These are phyloP conservation scores for Pythium angustatum DNA, from an alignment of 352 stramenopile genomes.

Conservation along the genomic window DNA sequence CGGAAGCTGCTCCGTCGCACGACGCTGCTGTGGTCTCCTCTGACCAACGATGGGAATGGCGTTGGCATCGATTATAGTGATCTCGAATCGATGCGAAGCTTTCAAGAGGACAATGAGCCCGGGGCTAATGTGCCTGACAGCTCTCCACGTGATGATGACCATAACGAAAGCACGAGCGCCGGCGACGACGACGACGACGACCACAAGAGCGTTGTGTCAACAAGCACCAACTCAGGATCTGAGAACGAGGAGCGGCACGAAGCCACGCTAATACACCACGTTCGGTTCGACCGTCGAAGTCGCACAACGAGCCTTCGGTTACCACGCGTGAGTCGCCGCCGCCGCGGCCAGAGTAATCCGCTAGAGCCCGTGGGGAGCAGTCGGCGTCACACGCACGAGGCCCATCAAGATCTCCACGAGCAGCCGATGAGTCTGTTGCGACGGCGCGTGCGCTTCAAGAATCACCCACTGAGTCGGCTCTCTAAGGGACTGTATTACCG, in stretches of 20 bases:
- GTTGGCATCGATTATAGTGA: conserved; percentile 27
- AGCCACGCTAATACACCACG: not conserved
- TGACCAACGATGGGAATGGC: not conserved
- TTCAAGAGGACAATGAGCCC: conserved; percentile 6
- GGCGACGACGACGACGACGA: conserved; percentile 4
- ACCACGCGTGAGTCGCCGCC: conserved; percentile 9
- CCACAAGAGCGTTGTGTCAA: conserved; percentile 28
- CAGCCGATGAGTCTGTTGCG: conserved; percentile 46
- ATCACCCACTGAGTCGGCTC: conserved; percentile 40
- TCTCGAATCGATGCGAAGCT: conserved; percentile 23
- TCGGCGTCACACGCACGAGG: conserved; percentile 24
- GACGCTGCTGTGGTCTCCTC: not conserved
- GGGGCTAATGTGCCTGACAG: not conserved
- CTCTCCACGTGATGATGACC: not conserved
- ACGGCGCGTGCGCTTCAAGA: conserved; percentile 42
- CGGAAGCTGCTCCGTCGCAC: not conserved
- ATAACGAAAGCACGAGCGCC: not conserved
- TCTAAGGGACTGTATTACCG: conserved; percentile 57
- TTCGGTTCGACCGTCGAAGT: conserved; percentile 32
- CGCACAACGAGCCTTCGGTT: conserved; percentile 28
- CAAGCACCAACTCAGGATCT: conserved; percentile 31
- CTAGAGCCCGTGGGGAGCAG: not conserved
- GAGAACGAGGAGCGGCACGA: conserved; percentile 26
- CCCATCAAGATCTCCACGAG: conserved; percentile 15
- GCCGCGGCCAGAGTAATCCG: not conserved